Base-by-base conservation (phyloP, 768 basidiomycete species). In the Kwoniella shandongensis region DNA sequence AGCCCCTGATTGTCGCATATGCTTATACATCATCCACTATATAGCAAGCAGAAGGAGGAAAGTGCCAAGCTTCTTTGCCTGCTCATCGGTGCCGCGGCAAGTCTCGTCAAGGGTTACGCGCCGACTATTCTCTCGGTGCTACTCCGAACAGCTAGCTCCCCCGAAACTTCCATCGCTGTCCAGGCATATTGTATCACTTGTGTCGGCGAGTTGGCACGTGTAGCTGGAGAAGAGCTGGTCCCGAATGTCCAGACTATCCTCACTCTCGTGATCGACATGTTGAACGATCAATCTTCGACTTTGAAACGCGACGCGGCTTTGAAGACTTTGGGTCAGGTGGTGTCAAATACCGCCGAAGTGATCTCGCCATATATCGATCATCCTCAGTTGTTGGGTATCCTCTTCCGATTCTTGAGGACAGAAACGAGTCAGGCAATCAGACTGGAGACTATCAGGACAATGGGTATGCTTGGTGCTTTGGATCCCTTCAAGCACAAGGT, bases 401-500 rank as follows among this genome's bases (percentile, higher is more conserved):
- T 98, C 22, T 88, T 88, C 58, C 82, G 88, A 59, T 88, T 98
- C 67, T 77, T 98, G 58, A 83, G 87, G 73, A 87, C 88, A 23
- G 96, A 99, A 67, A 85, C 70, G 10, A 65, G 61, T 41, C 70
- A 73, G 36, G 78, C 80, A 12, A 86, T 91, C 11, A 81, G 89
- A 42, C 81, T 94, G 27, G 94, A 98, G 64, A 87, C 94, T 15
- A 87, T 98, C 52, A 89, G 93, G 73, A 93, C 96, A 3, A 82
- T 99, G 58, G 96, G 96, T 61, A 91, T 97, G 48, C 82, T 99
- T 17, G 96, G 96, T 45, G 96, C 96, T 5, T 78, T 98, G 27
- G 96, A 99, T 75, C 96, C 96, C 0, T 99, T 96, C 76, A 83
- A 87, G 69, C 86, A 93, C 63, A 92, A 94, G 84, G 92, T 91